Base-by-base conservation (phyloP, 495 filamentous ascomycete genomes). In the Neurospora sp. region DNA sequence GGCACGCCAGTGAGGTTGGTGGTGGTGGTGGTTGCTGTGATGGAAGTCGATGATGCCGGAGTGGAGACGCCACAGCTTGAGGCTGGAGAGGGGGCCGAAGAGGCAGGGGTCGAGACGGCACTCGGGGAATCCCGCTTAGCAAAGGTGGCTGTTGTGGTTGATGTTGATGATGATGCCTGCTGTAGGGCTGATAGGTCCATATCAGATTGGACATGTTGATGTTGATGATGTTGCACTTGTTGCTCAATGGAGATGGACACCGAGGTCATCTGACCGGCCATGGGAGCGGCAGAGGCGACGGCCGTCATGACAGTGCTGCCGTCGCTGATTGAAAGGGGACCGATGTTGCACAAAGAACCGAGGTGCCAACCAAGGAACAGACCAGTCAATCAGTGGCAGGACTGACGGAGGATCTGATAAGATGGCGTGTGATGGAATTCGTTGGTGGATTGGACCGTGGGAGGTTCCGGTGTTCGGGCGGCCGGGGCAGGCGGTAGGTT, bases 41-140 rank as follows among this genome's bases (percentile, higher is more conserved):
- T 44, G 11, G 76, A 77, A 31, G 41, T 74, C 11, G 76, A 76
- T 2, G 77, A 75, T 42, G 75, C 69, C 12, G 76, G 72, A 35
- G 77, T 80, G 74, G 76, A 76, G 72, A 74, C 76, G 20, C 27
- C 54, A 62, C 54, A 62, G 27, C 71, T 75, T 39, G 70, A 46
- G 7, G 76, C 27, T 31, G 79, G 78, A 38, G 80, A 79, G 46
- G 71, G 70, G 14, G 74, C 75, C 23, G 80, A 81, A 70, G 54
- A 35, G 54, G 77, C 72, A 74, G 79, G 80, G 74, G 74, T 78
- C 31, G 73, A 76, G n/a, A 69, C 74, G 5, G 80, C 71, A 31
- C 74, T 77, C 16, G 72, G 71, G 11, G 74, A 75, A 66, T 70
- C 70, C 38, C 62, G 44, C 46, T 73, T 76, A 35, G 27, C 54